Evolutionary conservation across 371 early-diverging fungal genomes (phyloP).

Genomic region (Mucor indicus): DNA sequence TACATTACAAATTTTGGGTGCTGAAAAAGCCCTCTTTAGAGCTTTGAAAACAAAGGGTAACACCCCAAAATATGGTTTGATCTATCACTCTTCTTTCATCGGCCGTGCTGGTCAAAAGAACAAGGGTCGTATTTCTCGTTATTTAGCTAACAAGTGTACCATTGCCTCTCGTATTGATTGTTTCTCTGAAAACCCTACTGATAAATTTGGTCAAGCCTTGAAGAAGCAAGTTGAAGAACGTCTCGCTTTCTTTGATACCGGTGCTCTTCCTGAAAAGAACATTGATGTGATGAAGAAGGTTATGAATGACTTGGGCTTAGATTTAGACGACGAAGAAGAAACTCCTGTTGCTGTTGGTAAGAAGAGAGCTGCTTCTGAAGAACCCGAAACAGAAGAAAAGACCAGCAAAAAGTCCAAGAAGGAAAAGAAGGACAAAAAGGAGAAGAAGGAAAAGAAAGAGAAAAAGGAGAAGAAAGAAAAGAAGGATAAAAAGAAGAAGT

Average conservation of each 20-base stretch:
- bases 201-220: slow-evolving; percentile 95
- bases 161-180: slow-evolving; percentile 98
- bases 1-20: slow-evolving; percentile 98
- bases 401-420: slow-evolving; percentile 35
- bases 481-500: slow-evolving; percentile 54
- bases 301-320: slow-evolving; percentile 62
- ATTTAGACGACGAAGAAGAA: neutral
- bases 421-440: slow-evolving; percentile 54
- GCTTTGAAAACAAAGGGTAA: slow-evolving; percentile 97
- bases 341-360: slow-evolving; percentile 37
- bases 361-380: slow-evolving; percentile 32
- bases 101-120: slow-evolving; percentile 93
- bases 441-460: slow-evolving; percentile 48
- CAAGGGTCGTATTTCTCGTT: slow-evolving; percentile 98
- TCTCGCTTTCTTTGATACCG: slow-evolving; percentile 89
- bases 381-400: slow-evolving; percentile 30
- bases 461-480: slow-evolving; percentile 59
- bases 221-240: slow-evolving; percentile 96
- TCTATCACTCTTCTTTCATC: slow-evolving; percentile 96
- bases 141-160: slow-evolving; percentile 97
- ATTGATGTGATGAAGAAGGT: slow-evolving; percentile 92
- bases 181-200: slow-evolving; percentile 84
- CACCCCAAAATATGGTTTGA: slow-evolving; percentile 99
- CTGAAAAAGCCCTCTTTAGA: slow-evolving; percentile 98
- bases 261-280: slow-evolving; percentile 88